Percentiles rank a stretch among this genome's conserved stretches.
Conservation (phyloP, 306 rosid species). For the Begonia masoniana region DNA sequence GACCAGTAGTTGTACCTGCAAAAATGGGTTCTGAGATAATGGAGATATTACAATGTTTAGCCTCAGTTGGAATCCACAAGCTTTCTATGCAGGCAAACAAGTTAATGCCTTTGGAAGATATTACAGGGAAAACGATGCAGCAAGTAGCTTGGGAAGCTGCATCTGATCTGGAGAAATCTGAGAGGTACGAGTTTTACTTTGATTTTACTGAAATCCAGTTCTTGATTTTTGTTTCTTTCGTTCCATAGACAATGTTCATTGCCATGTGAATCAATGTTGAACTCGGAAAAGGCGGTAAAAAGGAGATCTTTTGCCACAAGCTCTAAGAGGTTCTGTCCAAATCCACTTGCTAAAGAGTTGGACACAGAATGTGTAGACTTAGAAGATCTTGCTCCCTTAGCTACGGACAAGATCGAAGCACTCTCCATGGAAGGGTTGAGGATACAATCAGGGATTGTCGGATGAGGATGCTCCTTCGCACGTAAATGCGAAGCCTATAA, state of each 20-base stretch:
- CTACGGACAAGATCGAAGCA: conserved; percentile 85
- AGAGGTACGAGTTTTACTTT: conserved; percentile 36
- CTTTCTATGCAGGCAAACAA: conserved; percentile 87
- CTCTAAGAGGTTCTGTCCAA: conserved; percentile 23
- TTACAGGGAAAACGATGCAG: conserved; percentile 86
- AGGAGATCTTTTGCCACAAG: conserved; percentile 25
- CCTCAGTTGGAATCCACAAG: conserved; percentile 79
- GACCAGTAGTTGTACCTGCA: conserved; percentile 79
- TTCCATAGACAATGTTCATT: conserved; percentile 34
- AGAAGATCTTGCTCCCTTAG: conserved; percentile 85
- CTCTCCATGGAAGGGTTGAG: conserved; percentile 84
- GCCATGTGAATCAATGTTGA: conserved; percentile 31
- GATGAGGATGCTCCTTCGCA: conserved; percentile 69
- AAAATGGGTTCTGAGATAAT: conserved; percentile 85
- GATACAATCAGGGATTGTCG: conserved; percentile 85
- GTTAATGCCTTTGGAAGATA: conserved; percentile 83
- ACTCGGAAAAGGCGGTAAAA: conserved; percentile 20
- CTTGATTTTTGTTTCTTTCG: conserved; percentile 8
- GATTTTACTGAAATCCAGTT: conserved; percentile 2
- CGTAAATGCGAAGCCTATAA: conserved; percentile 37
- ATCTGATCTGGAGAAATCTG: conserved; percentile 35
- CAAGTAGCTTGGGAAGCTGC: conserved; percentile 81
- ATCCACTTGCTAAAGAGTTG: conserved; percentile 22
- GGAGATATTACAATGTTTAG: conserved; percentile 66
- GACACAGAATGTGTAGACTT: conserved; percentile 52